Percentiles rank a stretch among this genome's conserved stretches.
Evolutionary conservation across 1,284 basidiomycete species (phyloP).

Genomic region (Schizophyllum commune): DNA sequence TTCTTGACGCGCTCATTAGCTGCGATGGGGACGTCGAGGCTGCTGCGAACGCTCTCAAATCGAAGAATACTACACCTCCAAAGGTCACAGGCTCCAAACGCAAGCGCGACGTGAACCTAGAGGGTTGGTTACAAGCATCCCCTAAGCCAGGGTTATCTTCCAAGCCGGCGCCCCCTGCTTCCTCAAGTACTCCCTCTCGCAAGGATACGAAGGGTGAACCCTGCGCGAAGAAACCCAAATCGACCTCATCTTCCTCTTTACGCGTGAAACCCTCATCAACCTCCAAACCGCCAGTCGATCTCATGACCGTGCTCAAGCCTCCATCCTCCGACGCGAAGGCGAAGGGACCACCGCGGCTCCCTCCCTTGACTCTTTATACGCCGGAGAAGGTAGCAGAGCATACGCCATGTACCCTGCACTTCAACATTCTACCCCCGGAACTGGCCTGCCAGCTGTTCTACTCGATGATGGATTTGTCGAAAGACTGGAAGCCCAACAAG

Average conservation of each 20-base stretch:
- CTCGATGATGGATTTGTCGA: slow-evolving; percentile 55
- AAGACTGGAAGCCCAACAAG: slow-evolving; percentile 63
- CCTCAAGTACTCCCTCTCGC: not conserved
- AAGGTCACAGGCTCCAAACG: not conserved
- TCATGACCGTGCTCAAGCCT: slow-evolving; percentile 51
- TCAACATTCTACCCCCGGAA: slow-evolving; percentile 59
- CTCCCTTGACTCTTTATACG: slow-evolving; percentile 48
- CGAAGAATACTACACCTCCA: slow-evolving; percentile 5
- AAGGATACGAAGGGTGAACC: not conserved
- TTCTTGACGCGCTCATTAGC: slow-evolving; percentile 57
- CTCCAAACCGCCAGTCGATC: slow-evolving; percentile 30
- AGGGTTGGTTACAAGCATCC: slow-evolving; percentile 42
- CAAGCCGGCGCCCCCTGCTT: not conserved
- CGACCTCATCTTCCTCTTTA: not conserved
- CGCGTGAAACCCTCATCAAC: slow-evolving; percentile 2
- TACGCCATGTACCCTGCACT: slow-evolving; percentile 71
- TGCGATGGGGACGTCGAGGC: slow-evolving; percentile 52
- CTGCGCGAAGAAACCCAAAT: not conserved
- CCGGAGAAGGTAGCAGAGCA: slow-evolving; percentile 59
- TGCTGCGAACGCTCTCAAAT: slow-evolving; percentile 41
- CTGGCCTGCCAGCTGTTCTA: slow-evolving; percentile 68
- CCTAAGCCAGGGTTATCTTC: not conserved
- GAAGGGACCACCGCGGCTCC: slow-evolving; percentile 31
- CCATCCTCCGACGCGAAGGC: slow-evolving; percentile 32
- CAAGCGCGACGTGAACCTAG: slow-evolving; percentile 24